Evolutionary conservation across 257 asterid species (phyloP), one percentile per base, ranked within the genome.

Genomic region (Anisodus acutangulus): DNA sequence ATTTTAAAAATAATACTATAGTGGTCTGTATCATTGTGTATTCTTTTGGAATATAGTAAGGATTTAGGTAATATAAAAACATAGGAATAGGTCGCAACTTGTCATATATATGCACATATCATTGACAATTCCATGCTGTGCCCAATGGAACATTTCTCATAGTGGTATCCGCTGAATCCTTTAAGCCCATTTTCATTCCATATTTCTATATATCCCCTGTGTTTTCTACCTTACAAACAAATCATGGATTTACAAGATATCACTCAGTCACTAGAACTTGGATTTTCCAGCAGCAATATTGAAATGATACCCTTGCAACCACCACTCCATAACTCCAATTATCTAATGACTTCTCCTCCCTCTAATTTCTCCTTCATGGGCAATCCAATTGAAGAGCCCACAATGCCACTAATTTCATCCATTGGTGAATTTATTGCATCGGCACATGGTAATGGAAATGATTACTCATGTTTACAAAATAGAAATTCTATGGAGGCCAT

Each of bases 401-500:
- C 19, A 8, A 22, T 58, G 43, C 37, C 79, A 51, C 22, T 58
- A 13, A 57, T 72, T 9, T 22, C 85, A 17, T 74, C 76, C 2
- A 66, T 70, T 8, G 63, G 47, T 63, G 84, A 76, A 26, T 26
- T 53, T 78, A 78, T 78, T 13, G 81, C 81, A 53, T 53, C 81
- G 4, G 8, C 64, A 51, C 81, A 53, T 53, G 41, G 26, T 53
- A 26, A 1, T 31, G 81, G 81, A 53, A 78, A 78, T 26, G 81
- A 53, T 2, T 78, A 78, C 1, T 53, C 81, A 26, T 78, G 64
- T 78, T 78, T 79, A 35, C 90, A 85, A 81, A 83, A 79, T 31
- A 71, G 49, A 57, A 82, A 74, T 15, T 85, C 91, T 5, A 88
- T 91, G 91, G 91, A 86, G 16, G 89, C 86, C 4, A 91, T 91